Percentiles rank a stretch among this genome's conserved stretches.
Evolutionary conservation across 768 basidiomycete species (phyloP).

Genomic region (Termitomyces sp.): DNA sequence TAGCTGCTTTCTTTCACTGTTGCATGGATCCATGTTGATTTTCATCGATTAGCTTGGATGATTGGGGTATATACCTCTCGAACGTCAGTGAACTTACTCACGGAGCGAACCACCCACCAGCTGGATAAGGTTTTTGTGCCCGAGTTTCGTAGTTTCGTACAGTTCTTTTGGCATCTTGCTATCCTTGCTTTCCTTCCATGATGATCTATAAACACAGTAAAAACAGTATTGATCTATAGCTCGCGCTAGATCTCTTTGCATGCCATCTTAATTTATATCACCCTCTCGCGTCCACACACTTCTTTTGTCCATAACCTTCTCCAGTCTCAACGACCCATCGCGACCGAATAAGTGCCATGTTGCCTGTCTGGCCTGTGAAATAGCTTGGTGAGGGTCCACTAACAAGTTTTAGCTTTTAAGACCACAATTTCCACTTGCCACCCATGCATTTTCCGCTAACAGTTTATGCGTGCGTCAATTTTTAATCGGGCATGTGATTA

Average conservation of each 20-base stretch:
- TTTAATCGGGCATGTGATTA: no score
- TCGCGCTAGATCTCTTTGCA: background rate
- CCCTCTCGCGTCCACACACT: background rate
- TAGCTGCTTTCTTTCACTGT: constrained; percentile 2
- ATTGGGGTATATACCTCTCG: constrained; percentile 40
- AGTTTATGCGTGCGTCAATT: no score
- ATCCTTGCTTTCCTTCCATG: background rate
- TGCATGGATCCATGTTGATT: background rate
- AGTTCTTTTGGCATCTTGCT: background rate
- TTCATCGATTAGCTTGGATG: constrained; percentile 29
- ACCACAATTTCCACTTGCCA: background rate
- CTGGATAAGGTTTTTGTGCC: background rate
- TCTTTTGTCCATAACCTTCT: background rate
- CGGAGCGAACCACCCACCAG: constrained; percentile 11
- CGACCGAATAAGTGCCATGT: background rate
- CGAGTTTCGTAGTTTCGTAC: background rate
- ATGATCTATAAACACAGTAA: background rate
- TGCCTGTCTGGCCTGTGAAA: background rate
- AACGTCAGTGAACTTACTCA: constrained; percentile 36
- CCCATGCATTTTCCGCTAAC: no score
- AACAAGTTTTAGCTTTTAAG: background rate
- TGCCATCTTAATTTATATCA: background rate
- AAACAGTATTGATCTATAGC: background rate
- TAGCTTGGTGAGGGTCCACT: background rate
- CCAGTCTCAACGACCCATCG: background rate